These are phyloP conservation scores for Syncephalastrum racemosum DNA, from an alignment of 371 early-diverging fungal genomes.

Conservation along the genomic window DNA sequence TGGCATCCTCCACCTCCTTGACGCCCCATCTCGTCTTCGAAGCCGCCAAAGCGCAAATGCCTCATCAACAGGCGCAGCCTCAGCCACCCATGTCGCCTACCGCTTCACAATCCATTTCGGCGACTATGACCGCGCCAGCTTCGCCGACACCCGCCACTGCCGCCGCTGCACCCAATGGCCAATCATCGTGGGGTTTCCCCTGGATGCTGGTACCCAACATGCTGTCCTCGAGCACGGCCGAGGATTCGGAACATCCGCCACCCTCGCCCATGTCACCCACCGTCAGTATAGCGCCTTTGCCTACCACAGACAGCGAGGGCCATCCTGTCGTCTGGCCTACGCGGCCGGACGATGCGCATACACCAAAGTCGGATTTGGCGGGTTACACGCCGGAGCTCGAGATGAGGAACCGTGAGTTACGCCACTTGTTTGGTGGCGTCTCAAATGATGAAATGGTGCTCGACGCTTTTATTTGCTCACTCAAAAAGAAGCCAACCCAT, in stretches of 20 bases:
- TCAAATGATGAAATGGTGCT: conserved; percentile 38
- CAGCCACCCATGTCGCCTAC: conserved; percentile 22
- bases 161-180: conserved; percentile 4
- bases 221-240: conserved; percentile 11
- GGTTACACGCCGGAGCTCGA: conserved; percentile 38
- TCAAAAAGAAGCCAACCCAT: conserved; percentile 35
- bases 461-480: conserved; percentile 35
- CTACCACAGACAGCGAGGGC: conserved; percentile 24
- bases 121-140: conserved; percentile 12
- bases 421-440: conserved; percentile 44
- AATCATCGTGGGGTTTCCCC: conserved; percentile 47
- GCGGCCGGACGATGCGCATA: conserved; percentile 24
- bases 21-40: conserved; percentile 44
- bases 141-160: conserved; percentile 6
- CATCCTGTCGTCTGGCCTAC: conserved; percentile 47
- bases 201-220: conserved; percentile 46
- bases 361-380: conserved; percentile 29
- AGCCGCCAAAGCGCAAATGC: conserved; percentile 30
- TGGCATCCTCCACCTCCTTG: conserved; percentile 38
- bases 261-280: conserved; percentile 14
- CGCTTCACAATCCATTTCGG: conserved; percentile 24
- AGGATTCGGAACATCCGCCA: conserved; percentile 4
- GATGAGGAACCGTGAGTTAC: conserved; percentile 32
- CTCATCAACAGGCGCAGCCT: conserved; percentile 19
- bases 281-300: background rate